A percentile compares a stretch with the other conserved stretches of the same genome.
These are phyloP conservation scores for Olyra latifolia DNA, from an alignment of 176 grass and related monocot species.

Conservation along the genomic window DNA sequence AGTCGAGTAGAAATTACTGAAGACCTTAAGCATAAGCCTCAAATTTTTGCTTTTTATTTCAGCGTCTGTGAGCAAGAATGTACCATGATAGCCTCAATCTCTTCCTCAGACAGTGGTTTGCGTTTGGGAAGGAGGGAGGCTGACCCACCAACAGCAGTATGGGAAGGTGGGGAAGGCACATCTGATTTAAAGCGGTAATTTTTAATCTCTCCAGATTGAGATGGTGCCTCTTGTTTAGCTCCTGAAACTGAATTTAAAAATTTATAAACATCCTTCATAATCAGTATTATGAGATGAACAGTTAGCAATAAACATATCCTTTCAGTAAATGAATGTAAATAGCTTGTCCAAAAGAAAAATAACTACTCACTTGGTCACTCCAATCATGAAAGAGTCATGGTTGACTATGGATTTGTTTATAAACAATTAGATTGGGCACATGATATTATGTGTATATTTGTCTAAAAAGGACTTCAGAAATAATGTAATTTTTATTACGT, in stretches of 20 bases:
- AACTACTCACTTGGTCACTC: neutral
- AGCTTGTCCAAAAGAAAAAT: neutral
- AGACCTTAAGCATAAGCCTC: slow-evolving; percentile 6
- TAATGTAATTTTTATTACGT: neutral
- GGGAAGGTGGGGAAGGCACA: slow-evolving; percentile 80
- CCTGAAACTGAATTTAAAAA: slow-evolving; percentile 40
- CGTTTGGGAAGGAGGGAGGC: slow-evolving; percentile 94
- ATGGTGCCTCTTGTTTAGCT: slow-evolving; percentile 44
- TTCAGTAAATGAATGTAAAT: neutral
- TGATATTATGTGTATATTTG: neutral
- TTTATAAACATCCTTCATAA: neutral
- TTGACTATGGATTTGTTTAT: neutral
- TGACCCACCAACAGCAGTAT: slow-evolving; percentile 81
- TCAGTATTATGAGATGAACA: slow-evolving; percentile 15
- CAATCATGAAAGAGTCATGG: neutral
- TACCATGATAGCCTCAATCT: slow-evolving; percentile 98
- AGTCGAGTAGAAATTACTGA: neutral
- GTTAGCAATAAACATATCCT: neutral
- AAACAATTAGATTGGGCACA: neutral
- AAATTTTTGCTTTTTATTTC: neutral
- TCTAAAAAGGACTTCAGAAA: neutral
- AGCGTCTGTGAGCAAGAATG: neutral
- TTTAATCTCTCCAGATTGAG: slow-evolving; percentile 48
- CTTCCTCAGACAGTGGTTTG: slow-evolving; percentile 84
- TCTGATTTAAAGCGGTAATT: slow-evolving; percentile 92